These are phyloP conservation scores for Candida insectorum DNA, from an alignment of 805 yeast genomes.

Conservation along the genomic window DNA sequence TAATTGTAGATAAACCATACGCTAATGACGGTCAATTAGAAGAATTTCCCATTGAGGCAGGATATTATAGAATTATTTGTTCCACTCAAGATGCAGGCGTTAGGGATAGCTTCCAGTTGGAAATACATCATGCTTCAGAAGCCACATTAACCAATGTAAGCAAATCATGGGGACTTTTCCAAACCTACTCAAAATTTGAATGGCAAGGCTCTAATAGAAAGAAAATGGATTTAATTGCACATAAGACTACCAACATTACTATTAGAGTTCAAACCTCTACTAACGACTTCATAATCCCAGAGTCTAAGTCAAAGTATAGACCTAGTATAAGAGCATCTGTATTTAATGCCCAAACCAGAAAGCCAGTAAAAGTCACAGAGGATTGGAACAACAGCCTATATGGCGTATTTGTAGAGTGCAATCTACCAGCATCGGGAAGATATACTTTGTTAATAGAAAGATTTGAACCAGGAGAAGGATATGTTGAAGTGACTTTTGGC, in stretches of 20 bases:
- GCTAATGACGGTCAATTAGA: constrained; percentile 18
- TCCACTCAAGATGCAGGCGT: constrained; percentile 42
- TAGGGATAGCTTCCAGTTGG: constrained; percentile 27
- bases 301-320: constrained; percentile 28
- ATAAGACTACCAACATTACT: too few relatives aligned
- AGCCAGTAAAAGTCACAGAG: constrained; percentile 32
- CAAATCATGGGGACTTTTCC: constrained; percentile 34
- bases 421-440: constrained; percentile 19
- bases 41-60: constrained; percentile 23
- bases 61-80: constrained; percentile 42
- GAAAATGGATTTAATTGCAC: constrained; percentile 29
- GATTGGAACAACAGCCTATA: constrained; percentile 40
- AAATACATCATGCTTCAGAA: constrained; percentile 2
- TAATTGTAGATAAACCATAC: constrained; percentile 35
- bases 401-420: constrained; percentile 40
- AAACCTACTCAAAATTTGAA: constrained; percentile 12
- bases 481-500: constrained; percentile 37
- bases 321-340: constrained; percentile 47
- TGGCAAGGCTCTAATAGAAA: constrained; percentile 43
- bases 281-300: constrained; percentile 8
- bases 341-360: constrained; percentile 24
- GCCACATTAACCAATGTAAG: constrained; percentile 11
- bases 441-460: constrained; percentile 46
- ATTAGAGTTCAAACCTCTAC: too few relatives aligned
- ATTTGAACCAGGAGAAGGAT: constrained; percentile 45